Evolutionary conservation across 2,329 filamentous ascomycete genomes (phyloP).

Genomic region (Colletotrichum graminicola): DNA sequence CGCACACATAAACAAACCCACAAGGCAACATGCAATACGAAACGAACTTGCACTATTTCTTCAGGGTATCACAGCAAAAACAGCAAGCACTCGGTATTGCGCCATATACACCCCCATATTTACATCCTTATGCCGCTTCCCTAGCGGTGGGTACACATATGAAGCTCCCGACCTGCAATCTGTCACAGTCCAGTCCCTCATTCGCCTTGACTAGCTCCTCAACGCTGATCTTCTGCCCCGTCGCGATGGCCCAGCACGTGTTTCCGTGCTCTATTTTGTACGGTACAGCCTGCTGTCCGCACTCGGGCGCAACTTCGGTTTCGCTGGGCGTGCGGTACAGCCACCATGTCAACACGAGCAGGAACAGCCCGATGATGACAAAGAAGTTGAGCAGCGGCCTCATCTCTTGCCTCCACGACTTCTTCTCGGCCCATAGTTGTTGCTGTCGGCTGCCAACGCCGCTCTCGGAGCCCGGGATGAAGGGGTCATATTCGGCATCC

Average conservation of each 20-base stretch:
- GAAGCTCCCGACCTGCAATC: conserved; percentile 54
- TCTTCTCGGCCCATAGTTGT: conserved; percentile 43
- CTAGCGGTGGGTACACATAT: conserved; percentile 58
- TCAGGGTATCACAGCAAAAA: conserved; percentile 1
- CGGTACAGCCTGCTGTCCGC: conserved; percentile 38
- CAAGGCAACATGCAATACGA: background rate
- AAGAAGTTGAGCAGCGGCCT: conserved; percentile 71
- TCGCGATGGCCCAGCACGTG: conserved; percentile 66
- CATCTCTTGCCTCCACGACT: conserved; percentile 65
- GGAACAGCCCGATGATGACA: conserved; percentile 63
- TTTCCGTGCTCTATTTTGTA: conserved; percentile 61
- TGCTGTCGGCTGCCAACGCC: conserved; percentile 18
- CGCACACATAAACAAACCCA: background rate
- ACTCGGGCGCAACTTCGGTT: conserved; percentile 21
- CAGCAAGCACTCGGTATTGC: background rate
- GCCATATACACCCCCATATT: background rate
- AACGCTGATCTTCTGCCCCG: conserved; percentile 57
- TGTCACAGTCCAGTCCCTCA: conserved; percentile 60
- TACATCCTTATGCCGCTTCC: conserved; percentile 20
- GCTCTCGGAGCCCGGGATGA: conserved; percentile 43
- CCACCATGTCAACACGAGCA: conserved; percentile 65
- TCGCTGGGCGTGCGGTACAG: conserved; percentile 51
- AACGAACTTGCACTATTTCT: background rate
- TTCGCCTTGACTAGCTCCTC: conserved; percentile 62
- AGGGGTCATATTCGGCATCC: conserved; percentile 49